phyloP scores from a whole-genome alignment of 192 early-diverging fungal genomes.

The Umbelopsis isabellina region DNA sequence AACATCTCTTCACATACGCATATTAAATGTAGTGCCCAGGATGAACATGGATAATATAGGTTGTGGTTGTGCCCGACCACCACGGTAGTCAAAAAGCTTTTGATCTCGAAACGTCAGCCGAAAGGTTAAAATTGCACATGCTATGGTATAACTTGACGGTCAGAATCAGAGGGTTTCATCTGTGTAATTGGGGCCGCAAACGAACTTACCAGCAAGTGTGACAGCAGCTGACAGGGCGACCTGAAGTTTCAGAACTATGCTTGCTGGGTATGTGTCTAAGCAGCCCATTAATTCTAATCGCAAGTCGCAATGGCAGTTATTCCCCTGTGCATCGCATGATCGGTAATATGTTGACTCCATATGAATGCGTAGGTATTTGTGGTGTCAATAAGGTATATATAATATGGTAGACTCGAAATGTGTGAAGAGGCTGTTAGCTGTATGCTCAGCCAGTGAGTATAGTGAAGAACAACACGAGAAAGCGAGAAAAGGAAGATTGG shows the following conservation, averaged over 20 bases:
- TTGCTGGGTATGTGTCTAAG: slow-evolving; percentile 16
- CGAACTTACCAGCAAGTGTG: slow-evolving; percentile 1
- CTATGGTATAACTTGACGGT: not conserved
- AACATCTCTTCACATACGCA: slow-evolving; percentile 13
- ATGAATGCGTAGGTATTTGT: not conserved
- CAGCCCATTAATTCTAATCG: slow-evolving; percentile 28
- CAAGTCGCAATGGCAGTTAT: slow-evolving; percentile 35
- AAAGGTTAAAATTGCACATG: slow-evolving; percentile 7
- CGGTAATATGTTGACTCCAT: slow-evolving; percentile 2
- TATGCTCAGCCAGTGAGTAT: no score
- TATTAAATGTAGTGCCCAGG: slow-evolving; percentile 30
- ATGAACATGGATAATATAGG: slow-evolving; percentile 34
- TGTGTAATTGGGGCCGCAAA: not conserved
- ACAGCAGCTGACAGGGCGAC: slow-evolving; percentile 27
- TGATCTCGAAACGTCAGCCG: slow-evolving; percentile 8
- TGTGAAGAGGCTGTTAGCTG: no score
- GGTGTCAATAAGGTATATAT: not conserved
- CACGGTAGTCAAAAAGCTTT: slow-evolving; percentile 15
- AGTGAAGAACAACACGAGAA: no score
- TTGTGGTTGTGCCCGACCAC: slow-evolving; percentile 23
- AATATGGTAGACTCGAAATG: no score
- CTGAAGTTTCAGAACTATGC: slow-evolving; percentile 29
- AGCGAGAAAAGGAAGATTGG: no score
- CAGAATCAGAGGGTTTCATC: not conserved
- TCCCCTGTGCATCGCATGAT: slow-evolving; percentile 6